Conservation (phyloP, 768 basidiomycete species). For the Russula olivacea region DNA sequence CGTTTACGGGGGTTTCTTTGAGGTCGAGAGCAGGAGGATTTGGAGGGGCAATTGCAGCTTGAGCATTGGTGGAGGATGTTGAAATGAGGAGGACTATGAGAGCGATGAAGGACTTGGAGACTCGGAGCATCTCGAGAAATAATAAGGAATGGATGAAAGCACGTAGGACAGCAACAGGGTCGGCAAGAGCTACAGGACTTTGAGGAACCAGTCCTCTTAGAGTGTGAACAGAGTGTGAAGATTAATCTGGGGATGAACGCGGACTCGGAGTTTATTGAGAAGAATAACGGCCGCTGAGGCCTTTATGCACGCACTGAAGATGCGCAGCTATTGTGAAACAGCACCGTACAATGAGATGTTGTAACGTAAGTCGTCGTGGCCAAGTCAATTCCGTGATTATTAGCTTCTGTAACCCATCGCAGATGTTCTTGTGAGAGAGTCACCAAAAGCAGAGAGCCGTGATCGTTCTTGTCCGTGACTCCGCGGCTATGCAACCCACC, state of each 20-base stretch:
- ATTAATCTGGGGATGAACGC: neutral
- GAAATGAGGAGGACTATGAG: slow-evolving; percentile 33
- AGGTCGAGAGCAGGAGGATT: slow-evolving; percentile 33
- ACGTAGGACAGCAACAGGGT: neutral
- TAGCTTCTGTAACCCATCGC: neutral
- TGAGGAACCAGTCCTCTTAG: slow-evolving; percentile 2
- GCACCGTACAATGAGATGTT: neutral
- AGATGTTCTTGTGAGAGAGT: neutral
- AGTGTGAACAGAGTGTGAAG: neutral
- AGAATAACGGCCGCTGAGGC: neutral
- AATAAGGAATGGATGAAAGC: neutral
- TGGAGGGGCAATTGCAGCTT: slow-evolving; percentile 36
- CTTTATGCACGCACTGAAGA: neutral
- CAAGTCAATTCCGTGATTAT: neutral
- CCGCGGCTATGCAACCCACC: neutral
- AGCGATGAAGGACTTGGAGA: slow-evolving; percentile 29
- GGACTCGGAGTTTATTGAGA: neutral
- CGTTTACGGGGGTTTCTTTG: slow-evolving; percentile 25
- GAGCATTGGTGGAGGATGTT: slow-evolving; percentile 37
- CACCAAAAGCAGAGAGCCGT: too few species aligned
- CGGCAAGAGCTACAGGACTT: neutral
- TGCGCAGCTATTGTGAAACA: neutral
- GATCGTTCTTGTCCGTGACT: too few species aligned
- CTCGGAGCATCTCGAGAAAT: slow-evolving; percentile 27
- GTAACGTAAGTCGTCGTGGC: neutral